These are phyloP conservation scores for Phoma herbarum DNA, from an alignment of 2,329 filamentous ascomycete genomes.

Conservation along the genomic window DNA sequence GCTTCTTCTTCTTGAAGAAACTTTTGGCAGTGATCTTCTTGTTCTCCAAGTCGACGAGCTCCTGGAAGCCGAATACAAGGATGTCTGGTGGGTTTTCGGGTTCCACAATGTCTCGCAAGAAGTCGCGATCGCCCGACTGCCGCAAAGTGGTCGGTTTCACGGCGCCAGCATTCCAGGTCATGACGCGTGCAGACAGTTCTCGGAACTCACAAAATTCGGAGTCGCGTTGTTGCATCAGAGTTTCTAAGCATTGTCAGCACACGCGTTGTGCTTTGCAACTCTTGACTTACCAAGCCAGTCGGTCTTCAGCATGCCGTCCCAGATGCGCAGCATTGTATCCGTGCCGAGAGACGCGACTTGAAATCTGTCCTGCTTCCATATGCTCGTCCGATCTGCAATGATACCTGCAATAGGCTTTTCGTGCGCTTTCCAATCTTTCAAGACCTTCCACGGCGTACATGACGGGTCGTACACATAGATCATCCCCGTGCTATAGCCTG, in stretches of 20 bases:
- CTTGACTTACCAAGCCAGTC: constrained; percentile 78
- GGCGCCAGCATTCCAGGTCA: constrained; percentile 99
- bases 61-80: constrained; percentile 94
- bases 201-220: constrained; percentile 85
- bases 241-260: constrained; percentile 60
- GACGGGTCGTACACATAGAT: constrained; percentile 90
- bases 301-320: constrained; percentile 92
- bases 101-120: constrained; percentile 81
- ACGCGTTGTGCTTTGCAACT: not conserved
- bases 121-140: constrained; percentile 75
- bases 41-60: constrained; percentile 96
- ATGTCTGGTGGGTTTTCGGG: constrained; percentile 85
- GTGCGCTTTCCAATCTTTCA: constrained; percentile 96
- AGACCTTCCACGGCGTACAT: constrained; percentile 83
- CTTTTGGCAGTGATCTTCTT: constrained; percentile 98
- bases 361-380: constrained; percentile 83
- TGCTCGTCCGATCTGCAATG: constrained; percentile 78
- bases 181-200: constrained; percentile 78
- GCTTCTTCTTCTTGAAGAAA: constrained; percentile 79
- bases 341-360: constrained; percentile 88
- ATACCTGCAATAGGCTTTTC: constrained; percentile 82
- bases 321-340: constrained; percentile 83
- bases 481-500: constrained; percentile 92
- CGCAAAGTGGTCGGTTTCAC: constrained; percentile 85
- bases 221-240: constrained; percentile 84